Conservation (phyloP, 2,329 filamentous ascomycete genomes). For the Apiospora phragmitis region DNA sequence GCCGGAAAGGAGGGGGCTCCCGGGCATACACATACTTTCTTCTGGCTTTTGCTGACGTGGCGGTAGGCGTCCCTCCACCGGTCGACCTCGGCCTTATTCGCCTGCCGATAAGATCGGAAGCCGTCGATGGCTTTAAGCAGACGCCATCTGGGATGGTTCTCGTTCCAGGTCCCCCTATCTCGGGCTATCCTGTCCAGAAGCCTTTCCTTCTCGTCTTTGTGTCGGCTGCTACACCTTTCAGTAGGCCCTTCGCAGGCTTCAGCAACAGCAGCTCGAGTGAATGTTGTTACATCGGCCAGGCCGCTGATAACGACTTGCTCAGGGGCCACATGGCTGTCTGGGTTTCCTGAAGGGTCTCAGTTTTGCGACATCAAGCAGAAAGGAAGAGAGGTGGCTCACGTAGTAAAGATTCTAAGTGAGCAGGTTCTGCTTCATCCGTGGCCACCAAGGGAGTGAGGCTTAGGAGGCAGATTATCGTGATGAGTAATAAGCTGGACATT, state of each 20-base stretch:
- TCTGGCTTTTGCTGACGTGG: slow-evolving; percentile 36
- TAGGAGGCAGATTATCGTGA: neutral
- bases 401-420: neutral
- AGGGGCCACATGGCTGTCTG: neutral
- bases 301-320: neutral
- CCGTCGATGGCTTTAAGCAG: slow-evolving; percentile 41
- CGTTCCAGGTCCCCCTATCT: slow-evolving; percentile 33
- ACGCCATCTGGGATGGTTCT: slow-evolving; percentile 39
- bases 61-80: slow-evolving; percentile 38
- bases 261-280: neutral
- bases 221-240: slow-evolving; percentile 16
- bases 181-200: slow-evolving; percentile 31
- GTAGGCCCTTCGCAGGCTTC: neutral
- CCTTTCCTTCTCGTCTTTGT: slow-evolving; percentile 31
- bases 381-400: neutral
- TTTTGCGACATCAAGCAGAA: too few species aligned
- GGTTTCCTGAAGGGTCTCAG: neutral
- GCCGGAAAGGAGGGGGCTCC: too few species aligned
- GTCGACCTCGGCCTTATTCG: slow-evolving; percentile 37
- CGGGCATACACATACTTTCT: slow-evolving; percentile 21
- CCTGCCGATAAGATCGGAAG: slow-evolving; percentile 35
- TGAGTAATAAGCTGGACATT: neutral
- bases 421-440: neutral
- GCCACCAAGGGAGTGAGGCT: neutral
- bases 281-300: neutral